Percentiles rank a stretch among this genome's conserved stretches.
Conservation (phyloP, 106 monocot genomes). For the Narthecium ossifragum region DNA sequence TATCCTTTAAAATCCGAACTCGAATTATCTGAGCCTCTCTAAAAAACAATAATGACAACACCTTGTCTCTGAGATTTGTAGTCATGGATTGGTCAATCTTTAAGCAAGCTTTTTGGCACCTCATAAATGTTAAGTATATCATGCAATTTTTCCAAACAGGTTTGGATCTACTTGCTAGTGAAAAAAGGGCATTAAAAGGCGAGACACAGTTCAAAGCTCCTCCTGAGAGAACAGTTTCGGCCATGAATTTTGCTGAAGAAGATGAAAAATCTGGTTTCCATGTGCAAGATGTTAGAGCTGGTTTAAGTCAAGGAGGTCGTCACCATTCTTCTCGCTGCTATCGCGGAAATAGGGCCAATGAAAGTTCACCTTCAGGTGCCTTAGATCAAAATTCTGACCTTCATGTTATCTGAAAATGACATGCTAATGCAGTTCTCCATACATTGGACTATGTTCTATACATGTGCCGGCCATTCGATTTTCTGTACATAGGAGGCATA, state of each 20-base stretch:
- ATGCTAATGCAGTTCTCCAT: background rate
- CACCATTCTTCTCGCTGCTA: constrained; percentile 44
- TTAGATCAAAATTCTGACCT: background rate
- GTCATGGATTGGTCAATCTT: background rate
- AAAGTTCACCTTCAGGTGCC: constrained; percentile 27
- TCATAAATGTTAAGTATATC: background rate
- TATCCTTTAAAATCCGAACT: background rate
- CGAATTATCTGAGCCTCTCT: too few relatives aligned
- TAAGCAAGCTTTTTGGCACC: background rate
- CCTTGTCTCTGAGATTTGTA: too few relatives aligned
- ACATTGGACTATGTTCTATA: too few relatives aligned
- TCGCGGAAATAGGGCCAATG: constrained; percentile 43
- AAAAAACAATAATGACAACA: too few relatives aligned
- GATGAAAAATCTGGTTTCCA: constrained; percentile 29
- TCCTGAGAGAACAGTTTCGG: constrained; percentile 23
- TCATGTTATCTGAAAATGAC: background rate
- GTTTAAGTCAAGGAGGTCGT: constrained; percentile 5
- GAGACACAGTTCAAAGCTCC: constrained; percentile 49
- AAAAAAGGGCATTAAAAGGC: constrained; percentile 39
- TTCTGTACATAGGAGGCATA: background rate
- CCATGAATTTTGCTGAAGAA: constrained; percentile 42
- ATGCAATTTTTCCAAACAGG: constrained; percentile 31
- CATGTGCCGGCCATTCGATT: too few relatives aligned
- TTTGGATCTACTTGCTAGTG: constrained; percentile 62
- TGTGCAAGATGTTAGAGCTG: constrained; percentile 15